Conservation (phyloP, 2,329 filamentous ascomycete genomes). For the Cercospora sesami region DNA sequence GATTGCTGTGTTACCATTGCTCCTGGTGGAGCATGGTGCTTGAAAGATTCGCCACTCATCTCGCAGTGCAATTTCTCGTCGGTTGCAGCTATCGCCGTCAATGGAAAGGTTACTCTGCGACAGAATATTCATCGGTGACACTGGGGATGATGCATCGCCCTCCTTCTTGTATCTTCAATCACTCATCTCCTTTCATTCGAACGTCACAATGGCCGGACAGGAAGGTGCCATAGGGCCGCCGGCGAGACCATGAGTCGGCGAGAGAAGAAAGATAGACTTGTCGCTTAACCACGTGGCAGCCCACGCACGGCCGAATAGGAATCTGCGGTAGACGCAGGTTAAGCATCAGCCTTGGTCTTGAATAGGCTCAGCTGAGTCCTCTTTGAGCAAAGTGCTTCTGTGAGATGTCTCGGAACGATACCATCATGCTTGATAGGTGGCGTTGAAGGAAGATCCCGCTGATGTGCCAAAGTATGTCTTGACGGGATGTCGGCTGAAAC, state of each 20-base stretch:
- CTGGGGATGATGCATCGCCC: neutral
- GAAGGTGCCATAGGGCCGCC: neutral
- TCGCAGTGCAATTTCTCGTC: neutral
- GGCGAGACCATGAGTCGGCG: neutral
- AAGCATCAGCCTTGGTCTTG: neutral
- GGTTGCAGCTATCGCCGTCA: neutral
- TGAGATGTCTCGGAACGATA: neutral
- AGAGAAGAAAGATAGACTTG: constrained; percentile 1
- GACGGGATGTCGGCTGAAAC: neutral
- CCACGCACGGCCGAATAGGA: neutral
- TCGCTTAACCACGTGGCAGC: neutral
- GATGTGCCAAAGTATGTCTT: neutral
- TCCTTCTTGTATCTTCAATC: neutral
- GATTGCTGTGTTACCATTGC: neutral
- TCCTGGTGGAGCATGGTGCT: neutral
- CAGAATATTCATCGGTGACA: neutral
- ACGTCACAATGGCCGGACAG: neutral
- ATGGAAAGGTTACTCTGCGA: neutral
- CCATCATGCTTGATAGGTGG: neutral
- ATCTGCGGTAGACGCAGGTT: neutral
- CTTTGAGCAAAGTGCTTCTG: neutral
- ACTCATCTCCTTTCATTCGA: neutral
- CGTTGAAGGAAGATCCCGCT: neutral
- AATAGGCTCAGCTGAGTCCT: neutral
- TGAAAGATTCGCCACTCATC: neutral